phyloP scores from a whole-genome alignment of 2,329 filamentous ascomycete species.

The Tolypocladium pustulatum region DNA sequence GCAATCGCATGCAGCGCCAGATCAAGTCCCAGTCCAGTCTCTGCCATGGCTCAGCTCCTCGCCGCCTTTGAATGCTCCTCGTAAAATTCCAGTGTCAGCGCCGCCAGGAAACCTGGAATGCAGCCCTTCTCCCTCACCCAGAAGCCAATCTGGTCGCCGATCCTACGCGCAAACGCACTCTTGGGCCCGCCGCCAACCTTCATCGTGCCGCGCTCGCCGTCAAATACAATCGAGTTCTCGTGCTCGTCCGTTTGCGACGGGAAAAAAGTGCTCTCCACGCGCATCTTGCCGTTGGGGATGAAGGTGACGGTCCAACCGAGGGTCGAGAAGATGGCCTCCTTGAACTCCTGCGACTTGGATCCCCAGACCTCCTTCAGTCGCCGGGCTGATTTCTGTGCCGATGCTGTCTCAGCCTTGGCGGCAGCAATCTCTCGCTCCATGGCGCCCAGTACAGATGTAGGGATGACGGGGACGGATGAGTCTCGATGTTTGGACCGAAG shows the following conservation, averaged over 20 bases:
- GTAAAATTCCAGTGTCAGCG: conserved; percentile 86
- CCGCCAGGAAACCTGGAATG: conserved; percentile 86
- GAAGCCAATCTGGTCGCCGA: conserved; percentile 79
- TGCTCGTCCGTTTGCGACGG: conserved; percentile 59
- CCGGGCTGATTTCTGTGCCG: conserved; percentile 71
- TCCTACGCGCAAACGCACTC: conserved; percentile 76
- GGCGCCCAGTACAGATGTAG: conserved; percentile 64
- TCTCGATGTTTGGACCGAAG: conserved; percentile 38
- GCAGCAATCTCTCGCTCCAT: conserved; percentile 66
- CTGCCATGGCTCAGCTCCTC: neutral
- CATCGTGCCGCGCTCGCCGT: conserved; percentile 93
- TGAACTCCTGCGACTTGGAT: conserved; percentile 86
- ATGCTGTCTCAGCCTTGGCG: conserved; percentile 55
- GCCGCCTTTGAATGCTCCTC: conserved; percentile 44
- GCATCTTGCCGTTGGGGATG: conserved; percentile 92
- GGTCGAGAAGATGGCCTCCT: conserved; percentile 84
- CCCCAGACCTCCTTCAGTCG: conserved; percentile 90
- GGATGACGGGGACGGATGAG: conserved; percentile 53
- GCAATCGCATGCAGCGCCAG: neutral
- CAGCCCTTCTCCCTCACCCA: conserved; percentile 93
- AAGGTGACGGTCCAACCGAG: conserved; percentile 94
- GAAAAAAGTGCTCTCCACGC: conserved; percentile 78
- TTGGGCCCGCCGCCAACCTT: conserved; percentile 88
- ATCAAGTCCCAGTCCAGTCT: neutral
- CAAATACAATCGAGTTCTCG: conserved; percentile 70